phyloP scores from a whole-genome alignment of 2,329 filamentous ascomycete species.

The Aureobasidium sp. region DNA sequence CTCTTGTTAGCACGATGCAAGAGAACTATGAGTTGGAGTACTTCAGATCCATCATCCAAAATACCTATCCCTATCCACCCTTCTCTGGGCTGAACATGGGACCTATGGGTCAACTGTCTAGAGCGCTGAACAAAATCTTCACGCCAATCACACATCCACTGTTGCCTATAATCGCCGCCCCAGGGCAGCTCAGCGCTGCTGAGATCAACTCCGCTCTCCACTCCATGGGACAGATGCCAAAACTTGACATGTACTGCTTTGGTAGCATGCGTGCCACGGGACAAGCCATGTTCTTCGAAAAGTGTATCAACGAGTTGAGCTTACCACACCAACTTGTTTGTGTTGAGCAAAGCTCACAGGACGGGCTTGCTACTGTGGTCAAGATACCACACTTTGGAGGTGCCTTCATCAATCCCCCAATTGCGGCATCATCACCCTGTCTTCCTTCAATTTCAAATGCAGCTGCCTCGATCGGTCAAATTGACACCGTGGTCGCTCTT shows the following conservation, averaged over 20 bases:
- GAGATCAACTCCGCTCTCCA: slow-evolving; percentile 75
- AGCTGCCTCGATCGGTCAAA: slow-evolving; percentile 66
- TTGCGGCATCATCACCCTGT: slow-evolving; percentile 46
- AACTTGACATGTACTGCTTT: slow-evolving; percentile 72
- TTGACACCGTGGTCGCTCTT: slow-evolving; percentile 70
- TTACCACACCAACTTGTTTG: slow-evolving; percentile 73
- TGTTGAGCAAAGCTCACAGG: slow-evolving; percentile 60
- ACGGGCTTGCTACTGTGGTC: slow-evolving; percentile 62
- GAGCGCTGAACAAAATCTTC: slow-evolving; percentile 76
- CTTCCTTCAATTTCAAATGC: slow-evolving; percentile 63
- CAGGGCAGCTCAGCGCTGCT: slow-evolving; percentile 75
- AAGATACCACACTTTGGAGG: slow-evolving; percentile 70
- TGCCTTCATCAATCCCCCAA: slow-evolving; percentile 67
- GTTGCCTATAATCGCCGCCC: slow-evolving; percentile 73
- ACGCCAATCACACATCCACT: slow-evolving; percentile 81
- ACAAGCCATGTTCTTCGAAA: slow-evolving; percentile 78
- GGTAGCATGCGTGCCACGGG: slow-evolving; percentile 63
- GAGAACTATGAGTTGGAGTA: slow-evolving; percentile 88
- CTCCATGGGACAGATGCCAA: slow-evolving; percentile 70
- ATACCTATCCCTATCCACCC: slow-evolving; percentile 61
- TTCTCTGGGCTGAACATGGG: slow-evolving; percentile 84
- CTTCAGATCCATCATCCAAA: slow-evolving; percentile 68
- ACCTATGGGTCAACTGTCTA: slow-evolving; percentile 72
- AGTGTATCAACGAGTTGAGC: slow-evolving; percentile 53
- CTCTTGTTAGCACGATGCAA: slow-evolving; percentile 69